phyloP scores from a whole-genome alignment of 441 rosid species.

The Omphalea diandra region DNA sequence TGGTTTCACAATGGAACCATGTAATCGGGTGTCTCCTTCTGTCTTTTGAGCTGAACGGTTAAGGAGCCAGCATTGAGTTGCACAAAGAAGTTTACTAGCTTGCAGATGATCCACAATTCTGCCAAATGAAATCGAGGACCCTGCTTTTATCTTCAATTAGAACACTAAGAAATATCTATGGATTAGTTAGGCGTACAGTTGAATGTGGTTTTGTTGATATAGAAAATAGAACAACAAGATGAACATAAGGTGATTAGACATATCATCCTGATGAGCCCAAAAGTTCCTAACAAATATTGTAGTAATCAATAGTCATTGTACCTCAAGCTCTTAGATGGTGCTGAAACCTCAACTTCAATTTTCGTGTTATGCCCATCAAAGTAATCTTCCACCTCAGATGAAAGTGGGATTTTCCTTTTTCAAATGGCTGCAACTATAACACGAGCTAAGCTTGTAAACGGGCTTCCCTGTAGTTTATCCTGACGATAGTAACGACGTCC shows the following conservation, averaged over 20 bases:
- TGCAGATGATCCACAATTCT: not conserved
- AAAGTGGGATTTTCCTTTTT: slow-evolving; percentile 1
- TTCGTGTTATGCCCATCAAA: slow-evolving; percentile 6
- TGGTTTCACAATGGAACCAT: slow-evolving; percentile 27
- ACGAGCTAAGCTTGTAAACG: slow-evolving; percentile 37
- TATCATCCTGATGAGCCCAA: too few relatives aligned
- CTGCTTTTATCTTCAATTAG: too few relatives aligned
- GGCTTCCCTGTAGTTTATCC: slow-evolving; percentile 47
- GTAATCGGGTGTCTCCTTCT: slow-evolving; percentile 23
- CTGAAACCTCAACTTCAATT: not conserved
- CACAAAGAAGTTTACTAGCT: not conserved
- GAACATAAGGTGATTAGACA: too few relatives aligned
- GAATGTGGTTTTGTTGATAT: too few relatives aligned
- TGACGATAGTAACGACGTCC: slow-evolving; percentile 39
- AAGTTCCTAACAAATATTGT: too few relatives aligned
- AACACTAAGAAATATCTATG: too few relatives aligned
- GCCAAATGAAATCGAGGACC: not conserved
- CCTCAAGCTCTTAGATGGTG: slow-evolving; percentile 2
- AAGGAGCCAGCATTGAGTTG: slow-evolving; percentile 21
- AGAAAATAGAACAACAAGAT: too few relatives aligned
- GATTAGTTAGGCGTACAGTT: too few relatives aligned
- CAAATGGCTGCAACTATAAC: slow-evolving; percentile 36
- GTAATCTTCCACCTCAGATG: slow-evolving; percentile 16
- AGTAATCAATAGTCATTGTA: not conserved
- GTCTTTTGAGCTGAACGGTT: slow-evolving; percentile 36